Percentiles rank a stretch among this genome's conserved stretches.
phyloP scores from a whole-genome alignment of 371 early-diverging fungal species.

The Zancudomyces culisetae region DNA sequence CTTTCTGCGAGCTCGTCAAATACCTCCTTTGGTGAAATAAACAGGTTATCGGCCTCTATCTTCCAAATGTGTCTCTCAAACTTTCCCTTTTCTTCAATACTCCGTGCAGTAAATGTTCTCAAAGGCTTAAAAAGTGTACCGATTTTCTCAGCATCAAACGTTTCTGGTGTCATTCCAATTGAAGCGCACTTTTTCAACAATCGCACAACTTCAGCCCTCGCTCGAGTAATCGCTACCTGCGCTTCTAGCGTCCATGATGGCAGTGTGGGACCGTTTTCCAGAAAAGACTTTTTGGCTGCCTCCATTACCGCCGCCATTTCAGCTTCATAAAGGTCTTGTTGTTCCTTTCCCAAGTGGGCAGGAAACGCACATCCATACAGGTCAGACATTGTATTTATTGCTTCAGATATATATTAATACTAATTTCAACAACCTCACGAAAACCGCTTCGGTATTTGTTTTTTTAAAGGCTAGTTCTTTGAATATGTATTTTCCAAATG shows the following conservation, averaged over 20 bases:
- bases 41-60: not conserved
- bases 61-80: not conserved
- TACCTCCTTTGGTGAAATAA: not conserved
- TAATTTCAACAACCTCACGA: too few species aligned
- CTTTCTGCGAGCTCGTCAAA: not conserved
- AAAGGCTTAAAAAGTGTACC: not conserved
- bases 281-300: not conserved
- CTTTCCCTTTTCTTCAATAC: not conserved
- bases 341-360: not conserved
- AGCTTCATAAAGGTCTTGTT: not conserved
- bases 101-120: not conserved
- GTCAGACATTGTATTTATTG: not conserved
- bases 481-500: too few species aligned
- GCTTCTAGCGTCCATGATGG: slow-evolving; percentile 3
- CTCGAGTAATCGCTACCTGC: not conserved
- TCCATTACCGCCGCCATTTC: not conserved
- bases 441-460: too few species aligned
- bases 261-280: not conserved
- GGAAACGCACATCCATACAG: not conserved
- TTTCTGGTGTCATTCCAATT: not conserved
- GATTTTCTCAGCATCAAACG: not conserved
- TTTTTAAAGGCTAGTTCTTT: too few species aligned
- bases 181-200: not conserved
- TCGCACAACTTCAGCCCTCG: not conserved
- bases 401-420: too few species aligned